These are phyloP conservation scores for Coprinopsis cinerea DNA, from an alignment of 768 basidiomycete genomes.

Conservation along the genomic window DNA sequence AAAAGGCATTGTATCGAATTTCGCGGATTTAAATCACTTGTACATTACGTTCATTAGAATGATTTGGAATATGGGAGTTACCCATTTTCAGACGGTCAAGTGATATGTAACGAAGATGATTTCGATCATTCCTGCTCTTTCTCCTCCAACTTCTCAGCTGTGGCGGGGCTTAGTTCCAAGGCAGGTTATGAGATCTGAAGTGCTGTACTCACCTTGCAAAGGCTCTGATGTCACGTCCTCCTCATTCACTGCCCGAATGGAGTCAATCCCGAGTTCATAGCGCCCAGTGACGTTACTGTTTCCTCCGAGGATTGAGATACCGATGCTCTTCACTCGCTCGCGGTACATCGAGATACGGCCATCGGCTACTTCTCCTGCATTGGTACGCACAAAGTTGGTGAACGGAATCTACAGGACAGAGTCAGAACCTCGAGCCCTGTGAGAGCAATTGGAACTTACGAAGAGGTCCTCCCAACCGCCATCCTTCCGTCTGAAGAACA, in stretches of 20 bases:
- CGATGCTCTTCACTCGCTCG: constrained; percentile 72
- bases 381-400: constrained; percentile 66
- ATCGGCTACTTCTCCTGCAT: constrained; percentile 62
- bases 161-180: no score
- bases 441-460: constrained; percentile 38
- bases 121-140: no score
- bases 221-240: constrained; percentile 44
- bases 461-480: constrained; percentile 78
- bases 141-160: no score
- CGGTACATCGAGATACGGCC: constrained; percentile 72
- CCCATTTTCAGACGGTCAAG: background rate
- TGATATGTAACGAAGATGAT: background rate
- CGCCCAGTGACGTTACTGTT: constrained; percentile 67
- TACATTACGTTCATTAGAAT: constrained; percentile 8
- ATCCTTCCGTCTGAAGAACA: constrained; percentile 67
- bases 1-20: constrained; percentile 1
- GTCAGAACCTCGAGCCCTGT: background rate
- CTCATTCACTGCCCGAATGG: constrained; percentile 75
- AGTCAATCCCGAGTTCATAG: constrained; percentile 81
- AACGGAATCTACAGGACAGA: constrained; percentile 65
- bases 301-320: constrained; percentile 83
- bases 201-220: constrained; percentile 1
- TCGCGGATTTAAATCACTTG: constrained; percentile 7
- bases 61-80: constrained; percentile 9
- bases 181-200: background rate